phyloP scores from a whole-genome alignment of 140 eudicot genomes.

The Stevia rebaudiana region DNA sequence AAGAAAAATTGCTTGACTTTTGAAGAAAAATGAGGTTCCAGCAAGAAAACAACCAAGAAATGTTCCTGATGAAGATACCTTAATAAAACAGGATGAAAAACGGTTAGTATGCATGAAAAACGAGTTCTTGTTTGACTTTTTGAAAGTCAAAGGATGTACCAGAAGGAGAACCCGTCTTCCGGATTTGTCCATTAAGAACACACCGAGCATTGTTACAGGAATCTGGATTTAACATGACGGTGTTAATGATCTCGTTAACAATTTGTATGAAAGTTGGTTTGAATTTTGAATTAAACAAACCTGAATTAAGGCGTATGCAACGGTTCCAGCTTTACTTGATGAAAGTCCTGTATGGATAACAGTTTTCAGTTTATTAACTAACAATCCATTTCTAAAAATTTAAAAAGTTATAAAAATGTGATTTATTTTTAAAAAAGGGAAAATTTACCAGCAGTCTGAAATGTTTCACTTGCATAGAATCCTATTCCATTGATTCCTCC shows the following conservation, averaged over 20 bases:
- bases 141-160: constrained; percentile 35
- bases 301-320: constrained; percentile 74
- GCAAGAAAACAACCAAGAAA: constrained; percentile 70
- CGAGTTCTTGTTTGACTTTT: neutral
- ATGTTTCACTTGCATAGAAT: constrained; percentile 64
- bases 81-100: neutral
- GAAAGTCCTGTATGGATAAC: constrained; percentile 49
- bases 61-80: constrained; percentile 75
- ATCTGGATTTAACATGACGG: constrained; percentile 30
- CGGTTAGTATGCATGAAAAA: neutral
- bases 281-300: constrained; percentile 26
- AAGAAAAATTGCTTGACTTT: constrained; percentile 47
- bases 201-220: constrained; percentile 72
- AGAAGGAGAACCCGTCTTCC: constrained; percentile 75
- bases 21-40: constrained; percentile 59
- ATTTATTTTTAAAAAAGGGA: too few species aligned
- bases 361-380: neutral
- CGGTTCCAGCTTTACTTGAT: constrained; percentile 52
- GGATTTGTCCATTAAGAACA: constrained; percentile 70
- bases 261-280: neutral
- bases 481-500: constrained; percentile 80
- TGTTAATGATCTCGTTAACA: neutral
- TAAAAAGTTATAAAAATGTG: too few species aligned
- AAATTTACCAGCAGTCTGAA: constrained; percentile 60
- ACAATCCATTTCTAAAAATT: too few species aligned